Percentiles rank a stretch among this genome's conserved stretches.
Evolutionary conservation across 768 basidiomycete species (phyloP).

Genomic region (Trametes meyenii): DNA sequence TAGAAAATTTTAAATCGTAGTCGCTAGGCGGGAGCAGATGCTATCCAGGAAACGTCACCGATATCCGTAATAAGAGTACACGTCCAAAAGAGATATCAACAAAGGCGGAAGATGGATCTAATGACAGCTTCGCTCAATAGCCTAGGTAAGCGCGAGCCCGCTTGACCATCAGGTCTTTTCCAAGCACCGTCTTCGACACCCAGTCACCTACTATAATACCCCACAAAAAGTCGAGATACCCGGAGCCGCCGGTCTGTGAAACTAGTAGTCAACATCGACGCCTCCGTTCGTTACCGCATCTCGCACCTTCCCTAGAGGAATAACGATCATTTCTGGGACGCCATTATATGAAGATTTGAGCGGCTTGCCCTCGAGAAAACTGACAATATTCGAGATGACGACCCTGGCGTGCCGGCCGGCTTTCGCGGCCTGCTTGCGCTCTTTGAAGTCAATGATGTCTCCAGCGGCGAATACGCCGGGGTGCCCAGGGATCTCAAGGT

Average conservation of each 20-base stretch:
- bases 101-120: too few species aligned
- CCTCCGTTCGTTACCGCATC: neutral
- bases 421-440: conserved; percentile 64
- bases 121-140: neutral
- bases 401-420: conserved; percentile 44
- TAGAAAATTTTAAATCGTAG: too few species aligned
- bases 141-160: neutral
- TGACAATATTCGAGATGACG: conserved; percentile 51
- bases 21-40: too few species aligned
- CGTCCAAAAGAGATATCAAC: too few species aligned
- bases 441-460: conserved; percentile 62
- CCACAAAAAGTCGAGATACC: conserved; percentile 33
- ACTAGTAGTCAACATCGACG: neutral
- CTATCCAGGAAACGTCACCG: too few species aligned
- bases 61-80: too few species aligned
- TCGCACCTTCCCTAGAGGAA: conserved; percentile 56
- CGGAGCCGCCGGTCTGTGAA: conserved; percentile 31
- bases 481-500: conserved; percentile 55
- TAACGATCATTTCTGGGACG: conserved; percentile 49
- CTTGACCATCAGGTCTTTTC: conserved; percentile 28
- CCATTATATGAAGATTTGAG: conserved; percentile 48
- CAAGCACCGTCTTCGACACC: conserved; percentile 28
- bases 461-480: conserved; percentile 64
- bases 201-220: conserved; percentile 29
- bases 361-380: conserved; percentile 42